phyloP scores from a whole-genome alignment of 768 basidiomycete species.

The Auricularia sp. region DNA sequence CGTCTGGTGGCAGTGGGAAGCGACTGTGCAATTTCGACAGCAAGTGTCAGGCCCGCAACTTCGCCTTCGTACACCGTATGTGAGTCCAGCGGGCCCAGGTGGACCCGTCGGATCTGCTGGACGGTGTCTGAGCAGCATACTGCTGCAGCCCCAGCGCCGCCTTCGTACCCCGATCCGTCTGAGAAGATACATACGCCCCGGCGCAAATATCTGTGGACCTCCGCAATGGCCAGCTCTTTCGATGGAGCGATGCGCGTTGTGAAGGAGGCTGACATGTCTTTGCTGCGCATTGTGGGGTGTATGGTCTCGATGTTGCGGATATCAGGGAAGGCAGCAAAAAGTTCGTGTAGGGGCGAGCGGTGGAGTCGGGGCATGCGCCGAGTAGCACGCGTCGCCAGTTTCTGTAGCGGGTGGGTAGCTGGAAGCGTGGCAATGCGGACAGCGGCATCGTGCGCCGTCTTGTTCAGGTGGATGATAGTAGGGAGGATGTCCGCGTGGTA shows the following conservation, averaged over 20 bases:
- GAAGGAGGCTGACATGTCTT: not conserved
- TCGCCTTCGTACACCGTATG: not conserved
- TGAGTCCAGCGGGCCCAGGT: not conserved
- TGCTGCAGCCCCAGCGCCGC: too few relatives aligned
- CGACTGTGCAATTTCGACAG: not conserved
- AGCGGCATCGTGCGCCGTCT: not conserved
- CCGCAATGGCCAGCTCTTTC: not conserved
- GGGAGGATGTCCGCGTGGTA: conserved; percentile 5
- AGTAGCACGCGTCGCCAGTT: not conserved
- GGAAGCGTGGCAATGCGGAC: conserved; percentile 1
- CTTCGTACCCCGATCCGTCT: conserved; percentile 4
- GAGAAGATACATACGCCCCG: not conserved
- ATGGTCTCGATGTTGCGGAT: conserved; percentile 3
- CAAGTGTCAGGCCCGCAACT: not conserved
- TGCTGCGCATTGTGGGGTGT: not conserved
- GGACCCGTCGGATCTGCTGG: not conserved
- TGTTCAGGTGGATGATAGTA: not conserved
- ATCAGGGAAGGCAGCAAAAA: not conserved
- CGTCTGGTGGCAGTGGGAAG: not conserved
- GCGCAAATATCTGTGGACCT: too few relatives aligned
- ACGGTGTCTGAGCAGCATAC: too few relatives aligned
- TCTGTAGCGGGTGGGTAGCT: not conserved
- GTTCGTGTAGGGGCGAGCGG: conserved; percentile 2
- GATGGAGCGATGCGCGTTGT: not conserved
- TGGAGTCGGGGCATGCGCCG: not conserved